Evolutionary conservation across 2,329 filamentous ascomycete genomes (phyloP).

Genomic region (Aspergillus hortae): DNA sequence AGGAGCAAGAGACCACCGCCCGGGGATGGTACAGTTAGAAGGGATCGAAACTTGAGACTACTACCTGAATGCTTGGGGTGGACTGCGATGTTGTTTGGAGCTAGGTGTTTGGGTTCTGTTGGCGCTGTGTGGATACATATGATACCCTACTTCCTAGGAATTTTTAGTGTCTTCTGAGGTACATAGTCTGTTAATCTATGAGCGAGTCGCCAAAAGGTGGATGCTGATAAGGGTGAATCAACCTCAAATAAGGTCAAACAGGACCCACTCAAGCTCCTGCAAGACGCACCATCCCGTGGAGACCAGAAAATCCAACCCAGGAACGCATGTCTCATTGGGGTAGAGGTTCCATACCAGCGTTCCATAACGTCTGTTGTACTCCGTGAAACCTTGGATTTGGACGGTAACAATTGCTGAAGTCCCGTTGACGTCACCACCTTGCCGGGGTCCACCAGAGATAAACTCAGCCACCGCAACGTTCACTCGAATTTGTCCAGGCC

Average conservation of each 20-base stretch:
- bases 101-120: constrained; percentile 5
- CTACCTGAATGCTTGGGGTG: too few species aligned
- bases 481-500: not conserved
- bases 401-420: not conserved
- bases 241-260: too few species aligned
- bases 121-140: constrained; percentile 1
- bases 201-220: too few species aligned
- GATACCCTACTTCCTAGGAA: constrained; percentile 12
- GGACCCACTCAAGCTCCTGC: too few species aligned
- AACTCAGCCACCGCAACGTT: not conserved
- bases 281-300: too few species aligned
- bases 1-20: constrained; percentile 44
- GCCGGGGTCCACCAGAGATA: not conserved
- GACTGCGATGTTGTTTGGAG: not conserved
- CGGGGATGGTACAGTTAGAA: constrained; percentile 64
- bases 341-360: not conserved
- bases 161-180: too few species aligned
- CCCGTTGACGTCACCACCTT: not conserved
- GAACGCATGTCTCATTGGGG: not conserved
- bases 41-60: too few species aligned
- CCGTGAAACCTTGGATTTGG: not conserved
- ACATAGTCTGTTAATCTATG: too few species aligned
- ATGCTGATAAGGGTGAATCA: too few species aligned
- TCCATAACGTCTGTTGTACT: too few species aligned
- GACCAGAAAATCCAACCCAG: not conserved